phyloP scores from a whole-genome alignment of 306 rosid species.

The Parietaria judaica region DNA sequence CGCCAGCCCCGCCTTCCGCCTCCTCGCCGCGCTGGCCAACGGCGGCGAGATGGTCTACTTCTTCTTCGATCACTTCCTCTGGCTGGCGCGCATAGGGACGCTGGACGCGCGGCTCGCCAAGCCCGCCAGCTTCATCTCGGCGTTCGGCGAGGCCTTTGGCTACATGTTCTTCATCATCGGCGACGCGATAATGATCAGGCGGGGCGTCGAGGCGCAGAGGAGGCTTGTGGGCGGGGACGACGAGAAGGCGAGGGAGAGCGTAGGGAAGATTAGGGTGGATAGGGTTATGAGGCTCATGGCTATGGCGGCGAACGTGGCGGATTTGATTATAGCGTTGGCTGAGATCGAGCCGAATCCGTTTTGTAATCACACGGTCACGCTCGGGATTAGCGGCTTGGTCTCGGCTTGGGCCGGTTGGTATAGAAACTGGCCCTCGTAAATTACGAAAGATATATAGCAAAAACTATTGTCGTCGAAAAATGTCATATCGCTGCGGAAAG shows the following conservation, averaged over 20 bases:
- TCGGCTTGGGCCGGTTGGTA: constrained; percentile 99
- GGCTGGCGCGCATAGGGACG: constrained; percentile 83
- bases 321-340: constrained; percentile 71
- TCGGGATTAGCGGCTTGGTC: constrained; percentile 91
- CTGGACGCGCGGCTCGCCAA: constrained; percentile 48
- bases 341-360: constrained; percentile 91
- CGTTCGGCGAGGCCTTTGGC: constrained; percentile 89
- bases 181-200: constrained; percentile 50
- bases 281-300: constrained; percentile 87
- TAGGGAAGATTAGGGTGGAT: constrained; percentile 55
- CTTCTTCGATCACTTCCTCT: constrained; percentile 89
- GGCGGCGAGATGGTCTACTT: constrained; percentile 89
- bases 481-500: too few species aligned
- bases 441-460: neutral
- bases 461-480: too few species aligned
- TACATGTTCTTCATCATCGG: constrained; percentile 69
- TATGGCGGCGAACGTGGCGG: constrained; percentile 85
- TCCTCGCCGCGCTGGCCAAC: constrained; percentile 59
- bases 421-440: constrained; percentile 81
- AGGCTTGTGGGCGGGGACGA: constrained; percentile 18
- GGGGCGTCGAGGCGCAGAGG: constrained; percentile 55
- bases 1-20: constrained; percentile 25
- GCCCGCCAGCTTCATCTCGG: constrained; percentile 65
- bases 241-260: constrained; percentile 25
- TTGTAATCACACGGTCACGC: constrained; percentile 68